Evolutionary conservation across 495 filamentous ascomycete species (phyloP), one percentile per base, ranked within the genome.

Genomic region (Pseudomonodictys pantanalensis): DNA sequence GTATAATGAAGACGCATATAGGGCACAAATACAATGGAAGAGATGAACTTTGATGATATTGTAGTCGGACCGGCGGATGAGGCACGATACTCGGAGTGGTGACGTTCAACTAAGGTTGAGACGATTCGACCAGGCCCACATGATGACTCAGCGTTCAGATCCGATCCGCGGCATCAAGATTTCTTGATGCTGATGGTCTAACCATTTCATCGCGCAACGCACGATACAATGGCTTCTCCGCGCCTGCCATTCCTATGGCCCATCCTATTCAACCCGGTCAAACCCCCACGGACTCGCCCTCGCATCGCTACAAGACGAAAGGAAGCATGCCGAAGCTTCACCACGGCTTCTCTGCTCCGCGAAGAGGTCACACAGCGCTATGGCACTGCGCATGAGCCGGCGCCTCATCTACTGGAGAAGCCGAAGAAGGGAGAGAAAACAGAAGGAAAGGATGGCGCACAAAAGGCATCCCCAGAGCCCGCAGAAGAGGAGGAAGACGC

Each of bases 321-420:
- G 15, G 25, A 9, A 2, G 12, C 29, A 7, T n/a, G 20, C 2
- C n/a, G 38, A 12, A n/a, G 23, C n/a, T 25, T 57, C 8, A 17
- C 47, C 23, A 46, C 53, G 2, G 20, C 60, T 8, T 17, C 48
- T 3, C 38, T 38, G 25, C 24, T 26, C n/a, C 17, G 38, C 38
- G n/a, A 39, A 52, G 10, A 15, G 26, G 12, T 22, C 1, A 11
- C 23, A 2, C 74, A 77, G 52, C 74, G 86, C 28, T 83, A 86
- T 71, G 86, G 86, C 42, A 84, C 81, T 41, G 85, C 81, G 17
- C 81, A 88, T 17, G 83, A 88, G 53, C 86, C 83, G 38, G 58
- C 75, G 29, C 57, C 69, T 38, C 71, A 73, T 62, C 41, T 72
- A 33, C 58, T 50, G 12, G 59, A 52, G 30, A 12, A 20, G 22